Base-by-base conservation (phyloP, 495 filamentous ascomycete species). In the Halenospora varia region DNA sequence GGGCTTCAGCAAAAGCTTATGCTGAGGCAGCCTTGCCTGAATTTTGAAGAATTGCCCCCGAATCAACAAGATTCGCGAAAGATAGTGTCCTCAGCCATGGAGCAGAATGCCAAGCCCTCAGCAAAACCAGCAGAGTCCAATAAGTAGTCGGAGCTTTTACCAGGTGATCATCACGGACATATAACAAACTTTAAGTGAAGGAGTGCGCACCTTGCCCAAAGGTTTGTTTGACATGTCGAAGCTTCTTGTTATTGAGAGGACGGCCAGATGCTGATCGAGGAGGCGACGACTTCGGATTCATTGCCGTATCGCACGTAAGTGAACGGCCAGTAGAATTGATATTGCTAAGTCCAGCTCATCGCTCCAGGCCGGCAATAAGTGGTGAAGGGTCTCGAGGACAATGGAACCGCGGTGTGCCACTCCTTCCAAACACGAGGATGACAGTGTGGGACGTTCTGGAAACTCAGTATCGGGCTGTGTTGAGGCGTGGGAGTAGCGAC, bases 141-240 rank as follows among this genome's bases (percentile, higher is more conserved):
- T n/a, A n/a, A 62, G 71, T 71, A 73, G 75, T 84, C 78, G 61
- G 78, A 78, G 79, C 81, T 84, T 84, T 84, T 84, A 84, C 81
- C 81, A 79, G 62, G 67, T 63, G 68, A 57, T 81, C 81, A 84
- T 84, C 81, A 82, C 69, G 47, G 77, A 77, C 77, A n/a, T n/a
- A n/a, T n/a, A n/a, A n/a, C n/a, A n/a, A n/a, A n/a, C n/a, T n/a
- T n/a, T n/a, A n/a, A n/a, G n/a, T n/a, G n/a, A n/a, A n/a, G n/a
- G n/a, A n/a, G n/a, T n/a, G n/a, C 44, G 19, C 44, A 18, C 44
- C 44, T 47, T 47, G 44, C 17, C 25, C 18, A 18, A 40, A 17
- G 23, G 42, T 35, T 10, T 26, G 19, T 2, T 40, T 26, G 18
- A 40, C 42, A 48, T 35, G 19, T 48, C 53, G 15, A 11, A 18